phyloP scores from a whole-genome alignment of 495 filamentous ascomycete genomes.

The Mycothermus thermophilus region DNA sequence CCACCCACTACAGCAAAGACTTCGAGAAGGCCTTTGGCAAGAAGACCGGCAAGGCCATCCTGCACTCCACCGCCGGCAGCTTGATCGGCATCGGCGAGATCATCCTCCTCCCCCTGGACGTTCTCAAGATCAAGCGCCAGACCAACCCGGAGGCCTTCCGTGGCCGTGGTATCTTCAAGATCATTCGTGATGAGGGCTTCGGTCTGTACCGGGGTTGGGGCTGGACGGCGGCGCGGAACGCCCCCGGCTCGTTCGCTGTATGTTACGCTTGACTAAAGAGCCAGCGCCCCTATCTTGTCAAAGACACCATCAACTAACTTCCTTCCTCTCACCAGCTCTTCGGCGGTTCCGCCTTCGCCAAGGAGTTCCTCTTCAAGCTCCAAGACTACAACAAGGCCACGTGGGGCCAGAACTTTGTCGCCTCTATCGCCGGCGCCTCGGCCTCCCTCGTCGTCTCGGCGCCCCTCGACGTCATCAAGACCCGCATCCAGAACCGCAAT shows the following conservation, averaged over 20 bases:
- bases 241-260: constrained; percentile 93
- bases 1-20: constrained; percentile 58
- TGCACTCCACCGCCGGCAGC: constrained; percentile 93
- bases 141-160: constrained; percentile 98
- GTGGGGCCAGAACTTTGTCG: constrained; percentile 94
- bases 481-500: constrained; percentile 96
- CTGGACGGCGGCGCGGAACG: constrained; percentile 96
- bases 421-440: constrained; percentile 84
- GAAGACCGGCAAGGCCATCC: constrained; percentile 93
- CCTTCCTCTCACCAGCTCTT: constrained; percentile 55
- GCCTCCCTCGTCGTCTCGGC: constrained; percentile 88
- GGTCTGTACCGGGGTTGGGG: constrained; percentile 91
- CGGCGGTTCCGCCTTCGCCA: constrained; percentile 94
- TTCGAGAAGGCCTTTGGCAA: constrained; percentile 89
- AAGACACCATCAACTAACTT: background rate
- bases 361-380: constrained; percentile 82
- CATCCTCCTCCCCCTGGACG: constrained; percentile 84
- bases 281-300: no score
- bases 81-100: constrained; percentile 96
- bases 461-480: constrained; percentile 97
- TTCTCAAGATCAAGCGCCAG: constrained; percentile 98
- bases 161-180: constrained; percentile 78
- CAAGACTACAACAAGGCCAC: constrained; percentile 88
- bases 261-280: constrained; percentile 31
- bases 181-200: constrained; percentile 87